Evolutionary conservation across 2,329 filamentous ascomycete genomes (phyloP).

Genomic region (Myriosclerotinia scirpicola): DNA sequence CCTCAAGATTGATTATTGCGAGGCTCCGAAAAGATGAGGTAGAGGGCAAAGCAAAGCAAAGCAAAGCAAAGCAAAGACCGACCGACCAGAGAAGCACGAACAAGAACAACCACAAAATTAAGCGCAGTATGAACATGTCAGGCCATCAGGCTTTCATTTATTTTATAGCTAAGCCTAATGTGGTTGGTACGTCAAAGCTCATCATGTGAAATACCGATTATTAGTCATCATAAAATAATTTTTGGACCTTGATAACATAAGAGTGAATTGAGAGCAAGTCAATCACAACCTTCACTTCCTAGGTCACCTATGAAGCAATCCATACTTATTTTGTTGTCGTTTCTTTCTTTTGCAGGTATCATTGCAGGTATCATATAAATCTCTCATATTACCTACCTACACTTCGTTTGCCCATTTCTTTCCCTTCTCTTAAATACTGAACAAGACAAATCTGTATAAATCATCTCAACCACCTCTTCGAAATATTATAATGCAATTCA

Average conservation of each 20-base stretch:
- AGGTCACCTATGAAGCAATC: neutral
- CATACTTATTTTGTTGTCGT: neutral
- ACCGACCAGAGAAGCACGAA: slow-evolving; percentile 5
- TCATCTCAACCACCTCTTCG: neutral
- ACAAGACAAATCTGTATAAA: neutral
- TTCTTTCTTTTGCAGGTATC: neutral
- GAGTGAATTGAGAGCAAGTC: neutral
- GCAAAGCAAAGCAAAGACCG: slow-evolving; percentile 8
- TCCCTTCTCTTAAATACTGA: too few relatives aligned
- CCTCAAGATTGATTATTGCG: slow-evolving; percentile 11
- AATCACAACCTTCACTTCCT: neutral
- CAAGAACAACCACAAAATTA: slow-evolving; percentile 9
- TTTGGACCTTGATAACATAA: neutral
- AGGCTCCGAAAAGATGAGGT: slow-evolving; percentile 11
- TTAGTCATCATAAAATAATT: slow-evolving; percentile 12
- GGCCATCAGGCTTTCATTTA: neutral
- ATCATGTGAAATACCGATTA: neutral
- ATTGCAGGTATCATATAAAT: too few relatives aligned
- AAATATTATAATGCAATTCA: slow-evolving; percentile 11
- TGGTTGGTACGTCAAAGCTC: neutral
- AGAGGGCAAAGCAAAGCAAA: too few relatives aligned
- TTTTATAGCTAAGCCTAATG: neutral
- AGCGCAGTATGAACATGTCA: slow-evolving; percentile 1
- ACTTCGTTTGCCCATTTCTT: neutral
- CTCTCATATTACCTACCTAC: too few relatives aligned